Evolutionary conservation across 1,284 basidiomycete genomes (phyloP).

Genomic region (Xerocomus minutiporus): DNA sequence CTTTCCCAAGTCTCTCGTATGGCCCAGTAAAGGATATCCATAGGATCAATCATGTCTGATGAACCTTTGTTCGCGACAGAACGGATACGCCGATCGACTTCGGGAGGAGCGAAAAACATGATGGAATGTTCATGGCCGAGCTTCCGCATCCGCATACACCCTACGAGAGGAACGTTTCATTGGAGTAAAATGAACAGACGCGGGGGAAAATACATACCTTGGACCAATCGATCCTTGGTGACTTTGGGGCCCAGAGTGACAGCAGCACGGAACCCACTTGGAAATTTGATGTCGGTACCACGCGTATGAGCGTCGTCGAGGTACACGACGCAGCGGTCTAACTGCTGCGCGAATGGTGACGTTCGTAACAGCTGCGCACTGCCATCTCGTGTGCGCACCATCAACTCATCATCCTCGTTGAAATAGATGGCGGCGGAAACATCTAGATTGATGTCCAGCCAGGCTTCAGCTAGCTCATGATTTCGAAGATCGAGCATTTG

Average conservation of each 20-base stretch:
- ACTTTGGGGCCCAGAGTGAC: constrained; percentile 51
- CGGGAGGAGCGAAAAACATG: constrained; percentile 43
- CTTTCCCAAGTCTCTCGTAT: constrained; percentile 24
- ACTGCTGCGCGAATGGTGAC: constrained; percentile 17
- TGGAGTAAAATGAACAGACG: not conserved
- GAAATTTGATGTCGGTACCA: constrained; percentile 52
- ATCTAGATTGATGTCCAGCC: not conserved
- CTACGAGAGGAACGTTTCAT: constrained; percentile 16
- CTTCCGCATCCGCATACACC: constrained; percentile 8
- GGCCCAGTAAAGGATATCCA: constrained; percentile 42
- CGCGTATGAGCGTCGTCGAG: constrained; percentile 56
- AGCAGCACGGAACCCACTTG: constrained; percentile 40
- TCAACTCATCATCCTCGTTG: constrained; percentile 18
- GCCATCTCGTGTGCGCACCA: constrained; percentile 38
- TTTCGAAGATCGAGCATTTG: not conserved
- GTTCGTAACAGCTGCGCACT: constrained; percentile 35
- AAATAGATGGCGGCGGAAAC: not conserved
- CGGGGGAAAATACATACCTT: constrained; percentile 37
- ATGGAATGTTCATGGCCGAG: constrained; percentile 32
- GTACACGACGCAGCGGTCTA: constrained; percentile 27
- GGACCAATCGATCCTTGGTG: constrained; percentile 48
- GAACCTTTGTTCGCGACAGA: constrained; percentile 10
- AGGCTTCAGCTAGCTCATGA: not conserved
- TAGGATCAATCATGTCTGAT: constrained; percentile 18
- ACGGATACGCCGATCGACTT: constrained; percentile 41